Base-by-base conservation (phyloP, 2,329 filamentous ascomycete species). In the Diaporthe humulicola region DNA sequence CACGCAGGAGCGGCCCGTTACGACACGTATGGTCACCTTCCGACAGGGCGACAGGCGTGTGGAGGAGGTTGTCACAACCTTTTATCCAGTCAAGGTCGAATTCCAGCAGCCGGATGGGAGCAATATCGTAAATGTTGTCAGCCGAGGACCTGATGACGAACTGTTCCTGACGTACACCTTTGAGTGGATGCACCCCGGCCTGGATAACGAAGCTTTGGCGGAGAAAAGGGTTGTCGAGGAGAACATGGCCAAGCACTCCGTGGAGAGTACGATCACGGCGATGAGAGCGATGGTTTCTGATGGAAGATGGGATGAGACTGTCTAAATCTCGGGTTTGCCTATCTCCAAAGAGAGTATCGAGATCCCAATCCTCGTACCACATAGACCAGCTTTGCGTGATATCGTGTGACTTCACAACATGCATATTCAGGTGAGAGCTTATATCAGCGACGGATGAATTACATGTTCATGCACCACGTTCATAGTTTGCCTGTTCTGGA, bases 1-100 rank as follows among this genome's bases (percentile, higher is more conserved):
- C 57, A 36, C 76, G 5, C 77, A 78, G 4, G 81, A 79, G 2
- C 79, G 81, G 38, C 28, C 75, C 0, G 78, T 82, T n/a, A 79
- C 76, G 30, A 75, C 79, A 14, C 81, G 81, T 38, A 79, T 82
- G 42, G 80, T 82, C 12, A 48, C 79, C 4, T 82, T 82, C 75
- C 78, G 78, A 54, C 78, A 81, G 70, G 73, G 77, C 3, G 74
- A 80, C 40, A 71, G 77, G 50, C 77, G 67, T 36, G 78, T 81
- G 6, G 76, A 76, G 38, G 81, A 82, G 70, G 79, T 77, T 0
- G 79, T 80, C 12, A 81, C 78, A 5, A 77, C 77, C 6, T 81
- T 78, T 57, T 58, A 79, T 50, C 73, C 78, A 7, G 74, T 75
- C 30, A 78, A 79, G 28, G 79, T 81, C n/a, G 80, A 81, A 8